Conservation (phyloP, 352 stramenopile species). For the Globisporangium cystogenes region DNA sequence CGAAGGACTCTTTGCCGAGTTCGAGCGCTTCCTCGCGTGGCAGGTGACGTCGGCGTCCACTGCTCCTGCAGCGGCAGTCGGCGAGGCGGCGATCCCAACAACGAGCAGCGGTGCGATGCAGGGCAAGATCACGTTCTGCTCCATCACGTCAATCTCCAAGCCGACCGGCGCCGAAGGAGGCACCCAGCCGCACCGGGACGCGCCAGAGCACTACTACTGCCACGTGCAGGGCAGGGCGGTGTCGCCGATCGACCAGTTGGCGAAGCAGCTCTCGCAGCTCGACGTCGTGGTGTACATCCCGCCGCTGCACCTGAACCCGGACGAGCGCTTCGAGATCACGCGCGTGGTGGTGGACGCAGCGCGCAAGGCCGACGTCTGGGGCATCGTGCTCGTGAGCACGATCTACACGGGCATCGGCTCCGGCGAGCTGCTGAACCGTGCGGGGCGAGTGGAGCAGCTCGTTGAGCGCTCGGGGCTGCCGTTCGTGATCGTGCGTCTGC, state of each 20-base stretch:
- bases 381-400: slow-evolving; percentile 66
- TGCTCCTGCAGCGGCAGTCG: slow-evolving; percentile 19
- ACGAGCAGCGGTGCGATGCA: slow-evolving; percentile 29
- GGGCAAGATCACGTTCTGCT: slow-evolving; percentile 65
- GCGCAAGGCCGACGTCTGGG: slow-evolving; percentile 48
- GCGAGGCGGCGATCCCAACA: slow-evolving; percentile 45
- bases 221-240: slow-evolving; percentile 27
- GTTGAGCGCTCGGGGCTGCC: slow-evolving; percentile 53
- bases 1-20: slow-evolving; percentile 60
- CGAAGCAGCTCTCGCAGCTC: slow-evolving; percentile 50
- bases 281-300: slow-evolving; percentile 73
- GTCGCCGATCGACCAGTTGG: slow-evolving; percentile 48
- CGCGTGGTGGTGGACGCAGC: slow-evolving; percentile 44
- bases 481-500: slow-evolving; percentile 57
- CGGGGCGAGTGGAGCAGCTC: slow-evolving; percentile 57
- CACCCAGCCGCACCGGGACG: background rate
- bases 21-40: slow-evolving; percentile 52
- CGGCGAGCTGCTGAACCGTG: slow-evolving; percentile 41
- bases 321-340: slow-evolving; percentile 53
- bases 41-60: slow-evolving; percentile 51
- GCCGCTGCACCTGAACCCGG: slow-evolving; percentile 41
- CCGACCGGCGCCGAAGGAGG: slow-evolving; percentile 8
- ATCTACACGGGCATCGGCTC: slow-evolving; percentile 36
- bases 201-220: slow-evolving; percentile 17
- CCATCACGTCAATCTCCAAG: slow-evolving; percentile 42